A percentile compares a stretch with the other conserved stretches of the same genome.
phyloP scores from a whole-genome alignment of 2,329 filamentous ascomycete species.

The Botrytis paeoniae region DNA sequence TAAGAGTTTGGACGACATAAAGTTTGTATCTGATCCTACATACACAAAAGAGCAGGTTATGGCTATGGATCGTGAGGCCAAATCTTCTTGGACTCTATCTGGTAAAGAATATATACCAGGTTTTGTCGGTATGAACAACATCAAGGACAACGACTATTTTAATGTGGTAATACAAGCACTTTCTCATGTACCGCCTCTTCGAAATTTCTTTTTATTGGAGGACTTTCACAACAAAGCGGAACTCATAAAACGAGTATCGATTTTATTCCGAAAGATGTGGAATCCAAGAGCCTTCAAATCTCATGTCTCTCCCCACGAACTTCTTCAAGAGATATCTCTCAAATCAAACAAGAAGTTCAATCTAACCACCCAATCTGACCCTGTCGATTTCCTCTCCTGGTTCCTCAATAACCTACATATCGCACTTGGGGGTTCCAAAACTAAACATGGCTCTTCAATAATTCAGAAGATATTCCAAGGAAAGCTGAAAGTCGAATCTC shows the following conservation, averaged over 20 bases:
- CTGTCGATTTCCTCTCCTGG: conserved; percentile 95
- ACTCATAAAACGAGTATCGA: conserved; percentile 82
- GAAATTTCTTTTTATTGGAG: conserved; percentile 89
- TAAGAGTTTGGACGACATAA: conserved; percentile 95
- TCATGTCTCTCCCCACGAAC: conserved; percentile 94
- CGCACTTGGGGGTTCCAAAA: conserved; percentile 83
- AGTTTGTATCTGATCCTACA: conserved; percentile 90
- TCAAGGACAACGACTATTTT: conserved; percentile 98
- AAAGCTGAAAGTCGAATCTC: conserved; percentile 84
- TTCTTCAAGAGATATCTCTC: conserved; percentile 90
- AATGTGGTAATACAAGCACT: conserved; percentile 93
- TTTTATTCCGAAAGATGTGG: conserved; percentile 94
- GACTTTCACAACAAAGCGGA: conserved; percentile 72
- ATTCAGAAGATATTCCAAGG: conserved; percentile 94
- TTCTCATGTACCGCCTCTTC: conserved; percentile 81
- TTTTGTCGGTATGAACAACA: conserved; percentile 99
- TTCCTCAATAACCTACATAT: conserved; percentile 95
- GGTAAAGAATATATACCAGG: conserved; percentile 88
- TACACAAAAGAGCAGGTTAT: conserved; percentile 79
- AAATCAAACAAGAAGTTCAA: conserved; percentile 91
- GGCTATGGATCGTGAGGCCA: conserved; percentile 66
- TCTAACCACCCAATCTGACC: conserved; percentile 86
- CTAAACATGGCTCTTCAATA: conserved; percentile 79
- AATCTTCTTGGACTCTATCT: conserved; percentile 69
- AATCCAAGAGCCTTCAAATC: conserved; percentile 94